phyloP scores from a whole-genome alignment of 2,329 filamentous ascomycete genomes.

The Aspergillus flavus region DNA sequence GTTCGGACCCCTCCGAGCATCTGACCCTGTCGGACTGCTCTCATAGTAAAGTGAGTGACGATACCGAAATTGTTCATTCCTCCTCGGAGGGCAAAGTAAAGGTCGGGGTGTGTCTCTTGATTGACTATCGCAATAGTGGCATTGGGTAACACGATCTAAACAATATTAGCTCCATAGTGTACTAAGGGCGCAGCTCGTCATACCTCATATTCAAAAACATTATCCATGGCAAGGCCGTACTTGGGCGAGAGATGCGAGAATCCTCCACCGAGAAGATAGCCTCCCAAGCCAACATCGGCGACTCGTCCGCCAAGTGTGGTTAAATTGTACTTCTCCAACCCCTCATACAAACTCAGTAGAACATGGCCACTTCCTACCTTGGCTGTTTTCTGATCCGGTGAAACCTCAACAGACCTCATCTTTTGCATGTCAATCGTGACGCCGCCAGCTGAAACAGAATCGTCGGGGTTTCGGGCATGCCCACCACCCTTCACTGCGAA shows the following conservation, averaged over 20 bases:
- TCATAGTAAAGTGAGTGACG: background rate
- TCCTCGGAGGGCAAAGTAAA: background rate
- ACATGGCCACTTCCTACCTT: background rate
- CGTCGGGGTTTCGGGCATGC: background rate
- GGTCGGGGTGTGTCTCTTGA: background rate
- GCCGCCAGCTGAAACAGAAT: background rate
- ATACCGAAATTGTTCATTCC: background rate
- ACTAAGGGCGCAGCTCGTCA: background rate
- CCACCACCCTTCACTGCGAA: background rate
- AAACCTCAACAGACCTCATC: background rate
- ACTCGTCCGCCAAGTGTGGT: background rate
- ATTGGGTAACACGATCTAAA: background rate
- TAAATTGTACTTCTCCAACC: background rate
- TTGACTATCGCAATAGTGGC: background rate
- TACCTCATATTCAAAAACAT: background rate
- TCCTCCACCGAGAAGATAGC: background rate
- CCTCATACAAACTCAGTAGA: background rate
- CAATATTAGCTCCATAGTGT: background rate
- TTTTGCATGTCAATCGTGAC: background rate
- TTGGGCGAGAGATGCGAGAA: background rate
- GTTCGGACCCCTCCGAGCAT: background rate
- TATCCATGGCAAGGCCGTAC: background rate
- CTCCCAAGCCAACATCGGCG: background rate
- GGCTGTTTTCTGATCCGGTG: background rate
- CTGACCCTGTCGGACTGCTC: background rate